Evolutionary conservation across 2,329 filamentous ascomycete genomes (phyloP), one percentile per base, ranked within the genome.

Genomic region (Podosphaera aphanis): DNA sequence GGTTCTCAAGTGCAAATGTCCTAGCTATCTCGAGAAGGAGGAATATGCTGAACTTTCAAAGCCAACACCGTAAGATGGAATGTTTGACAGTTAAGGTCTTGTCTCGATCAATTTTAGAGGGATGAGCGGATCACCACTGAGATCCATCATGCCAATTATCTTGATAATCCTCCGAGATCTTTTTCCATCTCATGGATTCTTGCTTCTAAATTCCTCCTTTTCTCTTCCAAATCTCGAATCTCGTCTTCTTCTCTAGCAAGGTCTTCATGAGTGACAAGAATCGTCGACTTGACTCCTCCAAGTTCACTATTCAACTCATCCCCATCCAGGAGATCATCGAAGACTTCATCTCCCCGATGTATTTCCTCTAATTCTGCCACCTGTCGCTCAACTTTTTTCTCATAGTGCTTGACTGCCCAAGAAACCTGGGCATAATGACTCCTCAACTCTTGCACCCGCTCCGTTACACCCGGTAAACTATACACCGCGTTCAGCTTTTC

Each of bases 401-500:
- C 86, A 55, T 93, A 85, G 54, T 83, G 80, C 10, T 71, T 73
- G 55, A 90, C 67, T 19, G 85, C 93, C 42, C 74, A 74, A 27
- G 69, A 69, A 48, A 90, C 71, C 55, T 83, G 70, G 35, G 73
- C 68, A 60, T 88, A 73, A 55, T 83, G 77, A 46, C 72, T 70
- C 49, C 85, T 70, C 56, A 93, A 68, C 36, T 69, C 67, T 0
- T 74, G 66, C 52, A 95, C 92, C 50, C 77, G 73, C 56, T 93
- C 83, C 15, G 71, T 61, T 3, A 83, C 83, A 3, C 85, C 86
- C 0, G 80, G 72, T 23, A 93, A 70, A 29, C 83, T 79, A 58
- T 94, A 95, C 23, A 94, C 86, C 39, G 72, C 72, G 54, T 85
- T 86, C 25, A 95, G 70, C 66, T 85, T 93, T 66, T 94, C 85